Percentiles rank a stretch among this genome's conserved stretches.
Conservation (phyloP, 1,284 basidiomycete species). For the Boletellus sp. region DNA sequence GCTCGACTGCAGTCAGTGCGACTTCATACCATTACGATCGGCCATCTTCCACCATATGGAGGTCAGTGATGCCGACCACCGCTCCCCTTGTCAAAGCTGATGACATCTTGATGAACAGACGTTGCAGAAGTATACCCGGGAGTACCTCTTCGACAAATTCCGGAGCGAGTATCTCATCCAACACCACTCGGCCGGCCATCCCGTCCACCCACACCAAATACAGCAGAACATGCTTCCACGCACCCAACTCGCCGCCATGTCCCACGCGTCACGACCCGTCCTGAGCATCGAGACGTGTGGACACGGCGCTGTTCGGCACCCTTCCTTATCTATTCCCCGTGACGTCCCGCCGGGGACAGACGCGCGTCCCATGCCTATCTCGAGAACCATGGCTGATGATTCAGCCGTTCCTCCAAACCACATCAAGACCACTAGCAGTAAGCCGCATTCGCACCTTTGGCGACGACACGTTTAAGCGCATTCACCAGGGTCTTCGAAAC, state of each 20-base stretch:
- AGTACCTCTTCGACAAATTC: constrained; percentile 79
- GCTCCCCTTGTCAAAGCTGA: constrained; percentile 19
- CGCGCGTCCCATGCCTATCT: constrained; percentile 37
- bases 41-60: constrained; percentile 82
- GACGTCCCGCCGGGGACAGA: constrained; percentile 44
- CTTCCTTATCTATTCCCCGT: constrained; percentile 46
- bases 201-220: constrained; percentile 41
- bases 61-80: constrained; percentile 42
- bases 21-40: constrained; percentile 67
- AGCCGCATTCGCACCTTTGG: constrained; percentile 9
- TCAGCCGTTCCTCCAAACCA: constrained; percentile 22
- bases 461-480: constrained; percentile 4
- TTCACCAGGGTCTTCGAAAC: constrained; percentile 42
- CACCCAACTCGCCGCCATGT: constrained; percentile 41
- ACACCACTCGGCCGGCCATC: constrained; percentile 44
- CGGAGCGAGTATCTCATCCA: constrained; percentile 54
- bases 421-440: constrained; percentile 32
- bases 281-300: constrained; percentile 66
- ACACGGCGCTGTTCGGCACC: constrained; percentile 42
- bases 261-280: constrained; percentile 56
- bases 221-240: constrained; percentile 36
- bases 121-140: constrained; percentile 75
- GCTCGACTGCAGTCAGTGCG: constrained; percentile 70
- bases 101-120: constrained; percentile 45
- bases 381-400: constrained; percentile 39